A percentile compares a stretch with the other conserved stretches of the same genome.
phyloP scores from a whole-genome alignment of 2,329 filamentous ascomycete species.

The Monilinia vaccinii-corymbosi region DNA sequence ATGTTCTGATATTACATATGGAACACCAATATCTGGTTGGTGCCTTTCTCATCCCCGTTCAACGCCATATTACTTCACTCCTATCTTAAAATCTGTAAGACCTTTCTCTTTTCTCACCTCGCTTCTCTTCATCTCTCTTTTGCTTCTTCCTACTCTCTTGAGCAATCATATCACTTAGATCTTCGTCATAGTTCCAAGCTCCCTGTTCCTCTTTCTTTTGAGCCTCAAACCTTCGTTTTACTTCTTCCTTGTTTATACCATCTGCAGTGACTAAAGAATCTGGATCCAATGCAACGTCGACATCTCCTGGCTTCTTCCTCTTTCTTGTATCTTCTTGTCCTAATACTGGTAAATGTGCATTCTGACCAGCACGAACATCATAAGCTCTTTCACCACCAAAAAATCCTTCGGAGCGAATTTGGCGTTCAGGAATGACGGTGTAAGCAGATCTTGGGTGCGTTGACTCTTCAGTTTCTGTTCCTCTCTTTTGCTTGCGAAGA shows the following conservation, averaged over 20 bases:
- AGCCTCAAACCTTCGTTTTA: constrained; percentile 71
- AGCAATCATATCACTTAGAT: constrained; percentile 91
- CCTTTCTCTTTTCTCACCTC: constrained; percentile 44
- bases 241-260: constrained; percentile 74
- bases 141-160: constrained; percentile 84
- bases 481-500: constrained; percentile 75
- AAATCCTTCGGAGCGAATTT: constrained; percentile 81
- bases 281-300: constrained; percentile 85
- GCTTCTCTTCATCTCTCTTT: constrained; percentile 76
- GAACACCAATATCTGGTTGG: not conserved
- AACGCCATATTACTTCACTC: constrained; percentile 1
- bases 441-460: constrained; percentile 69
- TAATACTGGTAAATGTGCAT: constrained; percentile 58
- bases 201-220: constrained; percentile 53
- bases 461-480: constrained; percentile 80
- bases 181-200: constrained; percentile 67
- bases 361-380: constrained; percentile 59
- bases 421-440: constrained; percentile 81
- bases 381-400: constrained; percentile 94
- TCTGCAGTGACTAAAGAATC: constrained; percentile 68
- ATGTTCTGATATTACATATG: constrained; percentile 9
- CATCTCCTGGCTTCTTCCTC: constrained; percentile 91
- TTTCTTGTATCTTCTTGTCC: constrained; percentile 71
- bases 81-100: constrained; percentile 25
- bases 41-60: not conserved